These are phyloP conservation scores for Boletus huronensis DNA, from an alignment of 768 basidiomycete genomes.

Conservation along the genomic window DNA sequence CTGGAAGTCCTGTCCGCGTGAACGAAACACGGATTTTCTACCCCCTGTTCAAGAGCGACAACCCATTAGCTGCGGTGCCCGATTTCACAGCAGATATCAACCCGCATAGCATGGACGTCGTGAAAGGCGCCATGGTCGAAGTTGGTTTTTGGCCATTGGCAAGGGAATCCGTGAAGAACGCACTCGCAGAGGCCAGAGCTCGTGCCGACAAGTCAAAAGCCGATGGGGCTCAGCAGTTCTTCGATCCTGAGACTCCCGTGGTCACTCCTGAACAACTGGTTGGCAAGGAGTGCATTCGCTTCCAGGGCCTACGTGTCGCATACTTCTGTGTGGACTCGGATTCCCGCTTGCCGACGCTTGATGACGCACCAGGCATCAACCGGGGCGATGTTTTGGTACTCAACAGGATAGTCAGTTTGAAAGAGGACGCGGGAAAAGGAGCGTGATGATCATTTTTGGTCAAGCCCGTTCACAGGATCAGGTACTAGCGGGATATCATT, in stretches of 20 bases:
- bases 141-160: conserved; percentile 85
- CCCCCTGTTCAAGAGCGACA: conserved; percentile 91
- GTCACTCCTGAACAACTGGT: conserved; percentile 73
- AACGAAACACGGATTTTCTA: conserved; percentile 93
- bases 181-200: conserved; percentile 58
- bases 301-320: conserved; percentile 94
- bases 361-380: conserved; percentile 47
- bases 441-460: conserved; percentile 8
- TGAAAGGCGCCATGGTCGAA: conserved; percentile 82
- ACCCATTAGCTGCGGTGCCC: conserved; percentile 63
- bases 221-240: conserved; percentile 34
- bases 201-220: conserved; percentile 61
- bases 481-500: conserved; percentile 9
- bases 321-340: conserved; percentile 96
- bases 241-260: conserved; percentile 57
- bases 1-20: conserved; percentile 77
- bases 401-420: conserved; percentile 90
- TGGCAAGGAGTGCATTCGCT: conserved; percentile 89
- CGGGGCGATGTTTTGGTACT: conserved; percentile 81
- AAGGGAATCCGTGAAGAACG: conserved; percentile 59
- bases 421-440: conserved; percentile 86
- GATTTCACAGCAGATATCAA: conserved; percentile 85
- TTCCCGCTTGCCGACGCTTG: conserved; percentile 60
- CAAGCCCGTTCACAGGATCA: not conserved
- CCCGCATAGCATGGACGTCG: conserved; percentile 73